These are phyloP conservation scores for Russula olivacea DNA, from an alignment of 768 basidiomycete genomes.

Conservation along the genomic window DNA sequence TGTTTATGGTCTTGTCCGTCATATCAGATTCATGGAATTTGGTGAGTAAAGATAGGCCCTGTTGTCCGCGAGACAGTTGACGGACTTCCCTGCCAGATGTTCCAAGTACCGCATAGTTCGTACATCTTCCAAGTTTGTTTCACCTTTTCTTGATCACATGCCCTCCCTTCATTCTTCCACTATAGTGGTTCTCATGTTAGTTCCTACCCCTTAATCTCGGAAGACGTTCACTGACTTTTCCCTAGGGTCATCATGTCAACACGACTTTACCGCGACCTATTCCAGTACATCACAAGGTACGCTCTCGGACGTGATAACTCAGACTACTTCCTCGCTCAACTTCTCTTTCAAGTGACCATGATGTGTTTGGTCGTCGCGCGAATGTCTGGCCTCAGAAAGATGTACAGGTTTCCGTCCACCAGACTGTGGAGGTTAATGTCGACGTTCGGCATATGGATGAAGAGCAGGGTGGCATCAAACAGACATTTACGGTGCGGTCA, in stretches of 20 bases:
- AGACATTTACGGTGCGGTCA: constrained; percentile 9
- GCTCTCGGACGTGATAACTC: constrained; percentile 5
- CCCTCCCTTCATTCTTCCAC: neutral
- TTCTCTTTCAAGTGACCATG: constrained; percentile 19
- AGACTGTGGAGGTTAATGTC: constrained; percentile 18
- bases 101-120: constrained; percentile 25
- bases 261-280: constrained; percentile 22
- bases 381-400: constrained; percentile 8
- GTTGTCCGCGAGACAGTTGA: neutral
- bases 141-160: neutral
- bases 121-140: neutral
- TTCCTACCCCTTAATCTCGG: neutral
- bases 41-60: neutral
- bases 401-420: constrained; percentile 20
- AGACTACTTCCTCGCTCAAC: constrained; percentile 12
- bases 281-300: constrained; percentile 24
- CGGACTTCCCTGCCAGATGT: constrained; percentile 13
- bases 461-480: constrained; percentile 1
- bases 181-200: constrained; percentile 24
- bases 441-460: constrained; percentile 14
- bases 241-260: constrained; percentile 22
- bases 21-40: constrained; percentile 21
- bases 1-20: neutral
- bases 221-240: neutral
- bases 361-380: constrained; percentile 19